Evolutionary conservation across 2,329 filamentous ascomycete genomes (phyloP).

Genomic region (Claviceps sp.): DNA sequence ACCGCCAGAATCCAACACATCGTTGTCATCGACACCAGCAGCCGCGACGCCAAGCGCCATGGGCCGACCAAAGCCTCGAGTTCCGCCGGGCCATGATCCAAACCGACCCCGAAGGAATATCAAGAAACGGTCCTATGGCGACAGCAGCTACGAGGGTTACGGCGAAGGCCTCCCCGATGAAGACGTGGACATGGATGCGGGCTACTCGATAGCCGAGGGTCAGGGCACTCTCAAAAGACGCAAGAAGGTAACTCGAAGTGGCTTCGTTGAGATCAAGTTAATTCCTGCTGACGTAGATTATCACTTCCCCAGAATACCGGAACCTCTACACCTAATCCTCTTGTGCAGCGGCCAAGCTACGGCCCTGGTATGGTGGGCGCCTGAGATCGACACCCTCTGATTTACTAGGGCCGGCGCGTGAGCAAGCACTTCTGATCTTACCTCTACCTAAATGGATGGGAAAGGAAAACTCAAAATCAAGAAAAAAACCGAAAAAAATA

Average conservation of each 20-base stretch:
- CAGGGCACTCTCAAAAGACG: constrained; percentile 52
- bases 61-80: constrained; percentile 25
- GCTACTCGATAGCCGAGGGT: constrained; percentile 61
- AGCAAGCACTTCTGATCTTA: neutral
- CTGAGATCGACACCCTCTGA: constrained; percentile 18
- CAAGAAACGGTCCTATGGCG: constrained; percentile 66
- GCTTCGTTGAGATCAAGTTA: too few relatives aligned
- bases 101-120: constrained; percentile 48
- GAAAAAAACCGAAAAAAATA: neutral
- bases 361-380: constrained; percentile 45
- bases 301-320: constrained; percentile 29
- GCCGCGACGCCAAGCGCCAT: constrained; percentile 18
- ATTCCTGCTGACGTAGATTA: constrained; percentile 2
- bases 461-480: neutral
- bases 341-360: constrained; percentile 38
- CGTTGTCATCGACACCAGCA: constrained; percentile 22
- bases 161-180: constrained; percentile 59
- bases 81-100: constrained; percentile 28
- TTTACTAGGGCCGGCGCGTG: neutral
- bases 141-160: constrained; percentile 63
- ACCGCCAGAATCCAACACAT: constrained; percentile 40
- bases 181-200: constrained; percentile 40
- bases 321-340: constrained; percentile 28
- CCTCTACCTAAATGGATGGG: neutral
- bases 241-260: constrained; percentile 40